Evolutionary conservation across 1,284 basidiomycete genomes (phyloP).

Genomic region (Farysia itapuensis): DNA sequence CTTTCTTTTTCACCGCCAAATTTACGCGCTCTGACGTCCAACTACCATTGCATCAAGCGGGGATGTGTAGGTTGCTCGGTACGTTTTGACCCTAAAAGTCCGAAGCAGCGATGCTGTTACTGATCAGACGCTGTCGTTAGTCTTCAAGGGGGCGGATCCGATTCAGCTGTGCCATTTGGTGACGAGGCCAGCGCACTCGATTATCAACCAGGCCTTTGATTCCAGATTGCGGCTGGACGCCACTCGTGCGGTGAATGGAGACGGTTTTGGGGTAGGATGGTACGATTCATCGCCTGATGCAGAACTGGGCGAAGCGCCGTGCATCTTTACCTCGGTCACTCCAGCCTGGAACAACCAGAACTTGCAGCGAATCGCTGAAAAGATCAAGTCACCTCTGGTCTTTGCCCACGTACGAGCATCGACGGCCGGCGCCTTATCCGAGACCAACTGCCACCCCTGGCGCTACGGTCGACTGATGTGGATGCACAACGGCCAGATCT

Average conservation of each 20-base stretch:
- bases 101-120: not conserved
- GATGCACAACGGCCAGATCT: constrained; percentile 58
- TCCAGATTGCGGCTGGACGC: constrained; percentile 61
- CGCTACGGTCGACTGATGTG: constrained; percentile 54
- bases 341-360: constrained; percentile 62
- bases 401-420: constrained; percentile 54
- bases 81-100: constrained; percentile 1
- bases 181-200: constrained; percentile 87
- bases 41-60: too few species aligned
- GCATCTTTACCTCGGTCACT: constrained; percentile 94
- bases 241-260: constrained; percentile 65
- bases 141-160: constrained; percentile 52
- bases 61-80: constrained; percentile 40
- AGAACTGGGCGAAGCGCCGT: constrained; percentile 65
- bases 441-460: constrained; percentile 58
- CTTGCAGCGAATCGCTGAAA: constrained; percentile 51
- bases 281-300: constrained; percentile 54
- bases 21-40: too few species aligned
- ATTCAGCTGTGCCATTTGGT: constrained; percentile 67
- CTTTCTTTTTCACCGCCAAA: too few species aligned
- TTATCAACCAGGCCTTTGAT: constrained; percentile 63
- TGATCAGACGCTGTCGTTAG: constrained; percentile 6
- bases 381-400: constrained; percentile 55
- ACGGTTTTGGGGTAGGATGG: constrained; percentile 93
- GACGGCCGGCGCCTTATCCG: constrained; percentile 48